Base-by-base conservation (phyloP, 192 early-diverging fungal genomes). In the Coemansia brasiliensis region DNA sequence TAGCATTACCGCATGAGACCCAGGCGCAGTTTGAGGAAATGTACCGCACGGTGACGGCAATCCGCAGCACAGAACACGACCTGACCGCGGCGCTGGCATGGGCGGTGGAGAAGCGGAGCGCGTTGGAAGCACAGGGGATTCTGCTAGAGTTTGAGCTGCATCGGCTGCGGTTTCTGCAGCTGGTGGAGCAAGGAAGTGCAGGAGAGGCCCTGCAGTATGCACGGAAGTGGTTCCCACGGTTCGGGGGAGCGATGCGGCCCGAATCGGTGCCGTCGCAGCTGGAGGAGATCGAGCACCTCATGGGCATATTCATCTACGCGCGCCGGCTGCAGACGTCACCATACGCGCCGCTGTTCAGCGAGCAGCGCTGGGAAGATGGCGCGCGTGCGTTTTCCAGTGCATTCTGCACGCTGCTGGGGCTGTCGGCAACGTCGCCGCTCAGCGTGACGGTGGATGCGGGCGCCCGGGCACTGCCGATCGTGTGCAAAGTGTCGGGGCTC, bases 71-170 rank as follows among this genome's bases (percentile, higher is more conserved):
- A 1, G 66, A 82, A 24, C 69, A 83, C 15, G 67, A 92, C 27
- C 52, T 95, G 55, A 71, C 53, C 4, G 67, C 72, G 15, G 95
- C 92, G 2, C 69, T 94, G 9, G 55, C 60, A 78, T 99, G 97
- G 97, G 87, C 92, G 8, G 55, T 58, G 21, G 41, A 50, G 26
- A 71, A 92, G 54, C 60, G 84, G 2, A 72, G 69, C 1, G 80
- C 72, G 39, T 74, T 98, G 39, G 71, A 77, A 27, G 69, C 61
- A 15, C 58, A 71, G 18, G 84, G 82, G 5, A 86, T 86, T 8
- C 61, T 65, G 9, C 81, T 99, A n/a, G 94, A 94, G 73, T 99
- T 98, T 76, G 67, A 84, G n/a, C 81, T 99, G 49, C 90, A 91
- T 52, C 68, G 86, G 45, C 77, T 90, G 42, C 82, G 83, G 62